Evolutionary conservation across 169 alveolate species (phyloP), one percentile per base, ranked within the genome.

Genomic region (Prorocentrum cordatum): DNA sequence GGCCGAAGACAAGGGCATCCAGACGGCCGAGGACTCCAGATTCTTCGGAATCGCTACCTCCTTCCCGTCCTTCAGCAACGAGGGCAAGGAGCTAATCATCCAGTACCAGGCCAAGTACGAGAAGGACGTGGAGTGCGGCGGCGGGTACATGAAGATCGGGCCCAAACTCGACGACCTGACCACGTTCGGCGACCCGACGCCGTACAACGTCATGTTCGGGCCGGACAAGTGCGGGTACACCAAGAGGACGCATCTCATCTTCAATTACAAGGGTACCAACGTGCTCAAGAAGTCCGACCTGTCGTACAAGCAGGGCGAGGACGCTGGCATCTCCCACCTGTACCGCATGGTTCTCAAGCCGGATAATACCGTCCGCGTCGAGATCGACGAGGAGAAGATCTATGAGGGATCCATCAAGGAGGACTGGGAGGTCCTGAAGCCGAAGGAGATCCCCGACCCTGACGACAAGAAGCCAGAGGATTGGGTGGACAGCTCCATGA

Each of bases 191-290:
- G 91, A 83, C 68, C 91, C 91, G 18, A 83, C 91, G 22, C 73
- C 72, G n/a, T 83, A 83, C 84, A 88, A 88, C 73, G 75, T 88
- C 88, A 88, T 88, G 92, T 88, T 88, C 39, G 92, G 92, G 20
- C 92, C 92, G 9, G 92, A 88, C 75, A 73, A 88, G 90, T 88
- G 92, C 66, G 90, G 90, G 68, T 73, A 62, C 75, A 75, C 35
- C 59, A 62, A 71, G 83, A 89, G 92, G 6, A 88, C 92, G 27
- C 92, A 88, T 75, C 72, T 88, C 71, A 88, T 88, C 72, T 88
- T 88, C 84, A 87, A 33, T 62, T 73, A 87, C 92, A 83, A 83
- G 47, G 47, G 54, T 9, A 59, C 27, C 10, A 54, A 38, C 84
- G 79, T 88, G n/a, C 32, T 88, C 79, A 88, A 88, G 90, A 88